Conservation (phyloP, 805 yeast species). For the Isabelozyma rhagii region DNA sequence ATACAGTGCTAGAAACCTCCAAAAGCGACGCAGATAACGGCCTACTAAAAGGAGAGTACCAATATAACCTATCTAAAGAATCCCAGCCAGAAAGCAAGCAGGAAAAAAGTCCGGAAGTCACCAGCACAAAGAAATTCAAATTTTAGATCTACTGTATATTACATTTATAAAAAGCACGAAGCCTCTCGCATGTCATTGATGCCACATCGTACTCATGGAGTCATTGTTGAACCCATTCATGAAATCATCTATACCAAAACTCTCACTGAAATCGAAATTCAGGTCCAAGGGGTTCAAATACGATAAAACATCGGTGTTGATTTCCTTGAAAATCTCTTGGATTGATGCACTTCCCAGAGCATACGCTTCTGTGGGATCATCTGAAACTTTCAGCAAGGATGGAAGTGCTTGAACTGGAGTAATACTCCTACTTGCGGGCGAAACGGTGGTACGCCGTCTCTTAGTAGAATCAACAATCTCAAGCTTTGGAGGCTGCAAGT, state of each 20-base stretch:
- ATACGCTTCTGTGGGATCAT: neutral
- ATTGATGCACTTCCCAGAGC: constrained; percentile 5
- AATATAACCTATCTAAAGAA: constrained; percentile 7
- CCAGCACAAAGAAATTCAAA: constrained; percentile 1
- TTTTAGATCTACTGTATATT: neutral
- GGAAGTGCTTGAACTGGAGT: neutral
- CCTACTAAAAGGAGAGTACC: constrained; percentile 7
- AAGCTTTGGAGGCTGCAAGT: constrained; percentile 20
- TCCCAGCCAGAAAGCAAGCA: neutral
- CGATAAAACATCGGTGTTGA: constrained; percentile 26
- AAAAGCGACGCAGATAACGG: constrained; percentile 5
- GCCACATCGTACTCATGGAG: neutral
- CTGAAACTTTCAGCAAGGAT: neutral
- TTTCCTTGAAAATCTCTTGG: constrained; percentile 28
- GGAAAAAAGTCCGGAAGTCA: neutral
- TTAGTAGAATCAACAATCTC: neutral
- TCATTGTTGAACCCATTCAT: constrained; percentile 1
- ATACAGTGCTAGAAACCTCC: constrained; percentile 20
- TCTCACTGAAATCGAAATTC: constrained; percentile 8
- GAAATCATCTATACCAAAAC: constrained; percentile 1
- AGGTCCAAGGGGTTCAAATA: constrained; percentile 27
- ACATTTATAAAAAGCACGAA: too few species aligned
- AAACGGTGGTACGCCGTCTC: neutral
- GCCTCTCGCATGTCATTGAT: neutral
- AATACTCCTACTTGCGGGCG: neutral